A percentile compares a stretch with the other conserved stretches of the same genome.
Conservation (phyloP, 73 alveolate species). For the Symbiodinium natans region DNA sequence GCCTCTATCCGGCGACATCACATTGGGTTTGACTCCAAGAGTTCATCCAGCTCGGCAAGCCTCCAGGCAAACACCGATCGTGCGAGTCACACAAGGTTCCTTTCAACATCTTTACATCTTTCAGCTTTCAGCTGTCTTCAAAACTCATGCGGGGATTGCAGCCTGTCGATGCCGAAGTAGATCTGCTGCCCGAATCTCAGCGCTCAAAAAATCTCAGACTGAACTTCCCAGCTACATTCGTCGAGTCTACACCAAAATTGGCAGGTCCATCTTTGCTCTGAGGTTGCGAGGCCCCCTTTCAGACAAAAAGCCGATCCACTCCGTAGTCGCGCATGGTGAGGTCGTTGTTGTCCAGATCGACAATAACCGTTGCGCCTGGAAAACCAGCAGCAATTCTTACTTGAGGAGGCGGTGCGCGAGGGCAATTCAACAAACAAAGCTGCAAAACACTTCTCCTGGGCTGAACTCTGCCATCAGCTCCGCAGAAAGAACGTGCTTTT, state of each 20-base stretch:
- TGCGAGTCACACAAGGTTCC: too few relatives aligned
- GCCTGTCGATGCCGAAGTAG: neutral
- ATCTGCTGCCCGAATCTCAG: neutral
- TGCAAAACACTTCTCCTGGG: neutral
- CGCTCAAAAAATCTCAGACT: neutral
- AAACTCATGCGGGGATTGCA: neutral
- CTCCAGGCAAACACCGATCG: too few relatives aligned
- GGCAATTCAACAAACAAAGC: neutral
- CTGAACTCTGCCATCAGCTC: neutral
- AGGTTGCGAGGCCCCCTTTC: too few relatives aligned
- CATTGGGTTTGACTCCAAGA: neutral
- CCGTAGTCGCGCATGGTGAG: neutral
- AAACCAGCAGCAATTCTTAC: neutral
- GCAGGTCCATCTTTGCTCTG: too few relatives aligned
- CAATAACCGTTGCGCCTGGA: neutral
- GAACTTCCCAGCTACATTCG: too few relatives aligned
- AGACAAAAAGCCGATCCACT: neutral
- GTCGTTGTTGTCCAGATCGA: neutral
- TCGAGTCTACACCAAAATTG: too few relatives aligned
- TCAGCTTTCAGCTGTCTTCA: too few relatives aligned
- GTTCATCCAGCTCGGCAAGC: neutral
- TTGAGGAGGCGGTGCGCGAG: neutral
- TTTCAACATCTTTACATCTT: too few relatives aligned
- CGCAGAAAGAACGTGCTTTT: neutral
- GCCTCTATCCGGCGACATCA: too few relatives aligned